Conservation (phyloP, 306 rosid genomes). For the Carpinus fangiana region DNA sequence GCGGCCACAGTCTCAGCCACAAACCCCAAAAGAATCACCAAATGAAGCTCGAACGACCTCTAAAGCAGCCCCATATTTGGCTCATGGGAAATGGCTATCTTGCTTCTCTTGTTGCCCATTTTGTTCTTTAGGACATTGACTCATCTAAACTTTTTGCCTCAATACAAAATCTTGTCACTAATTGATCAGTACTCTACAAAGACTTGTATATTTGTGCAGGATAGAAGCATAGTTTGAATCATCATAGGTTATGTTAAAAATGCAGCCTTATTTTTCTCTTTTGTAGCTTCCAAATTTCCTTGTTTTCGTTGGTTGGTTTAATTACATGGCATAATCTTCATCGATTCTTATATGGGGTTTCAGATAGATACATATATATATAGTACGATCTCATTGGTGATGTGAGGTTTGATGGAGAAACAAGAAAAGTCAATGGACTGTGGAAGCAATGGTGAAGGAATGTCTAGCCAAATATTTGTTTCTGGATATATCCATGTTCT, state of each 20-base stretch:
- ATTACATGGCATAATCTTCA: background rate
- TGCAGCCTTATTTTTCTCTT: background rate
- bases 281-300: background rate
- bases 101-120: constrained; percentile 58
- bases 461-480: no score
- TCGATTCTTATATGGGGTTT: background rate
- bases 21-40: constrained; percentile 25
- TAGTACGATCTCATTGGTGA: no score
- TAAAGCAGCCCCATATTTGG: constrained; percentile 5
- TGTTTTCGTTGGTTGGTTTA: background rate
- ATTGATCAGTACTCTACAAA: background rate
- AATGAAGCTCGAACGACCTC: constrained; percentile 19
- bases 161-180: background rate
- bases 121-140: constrained; percentile 25
- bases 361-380: no score
- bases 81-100: constrained; percentile 38
- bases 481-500: no score
- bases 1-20: background rate
- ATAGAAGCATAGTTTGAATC: background rate
- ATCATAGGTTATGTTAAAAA: background rate
- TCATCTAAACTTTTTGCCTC: constrained; percentile 11
- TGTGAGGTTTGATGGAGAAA: no score
- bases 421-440: no score
- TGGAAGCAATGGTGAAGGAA: no score
- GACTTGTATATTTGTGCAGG: constrained; percentile 20